Percentiles rank a stretch among this genome's conserved stretches.
Conservation (phyloP, 495 filamentous ascomycete genomes). For the Friedmanniomyces simplex region DNA sequence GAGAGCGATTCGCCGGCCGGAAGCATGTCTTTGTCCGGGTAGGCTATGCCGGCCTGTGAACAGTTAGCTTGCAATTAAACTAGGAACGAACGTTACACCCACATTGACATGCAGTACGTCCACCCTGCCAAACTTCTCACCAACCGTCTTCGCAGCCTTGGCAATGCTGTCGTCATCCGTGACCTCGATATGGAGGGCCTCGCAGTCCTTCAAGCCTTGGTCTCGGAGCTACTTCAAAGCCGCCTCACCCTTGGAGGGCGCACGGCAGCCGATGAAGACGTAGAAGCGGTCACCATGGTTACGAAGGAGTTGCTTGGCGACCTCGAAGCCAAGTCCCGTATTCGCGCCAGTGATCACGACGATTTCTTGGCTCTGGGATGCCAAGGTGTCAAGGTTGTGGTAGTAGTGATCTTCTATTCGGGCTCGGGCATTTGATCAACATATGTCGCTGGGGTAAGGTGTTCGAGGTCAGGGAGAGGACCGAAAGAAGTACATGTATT, state of each 20-base stretch:
- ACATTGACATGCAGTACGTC: conserved; percentile 16
- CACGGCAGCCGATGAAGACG: conserved; percentile 7
- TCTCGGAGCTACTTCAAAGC: conserved; percentile 3
- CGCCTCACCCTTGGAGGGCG: conserved; percentile 6
- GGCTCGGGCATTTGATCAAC: too few species aligned
- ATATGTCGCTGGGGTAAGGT: too few species aligned
- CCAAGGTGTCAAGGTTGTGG: background rate
- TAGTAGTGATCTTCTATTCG: background rate
- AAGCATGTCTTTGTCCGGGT: background rate
- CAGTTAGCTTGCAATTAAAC: background rate
- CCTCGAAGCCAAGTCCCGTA: conserved; percentile 18
- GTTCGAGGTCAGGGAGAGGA: too few species aligned
- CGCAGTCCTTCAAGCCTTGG: background rate
- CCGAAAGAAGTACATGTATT: too few species aligned
- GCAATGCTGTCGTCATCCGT: conserved; percentile 6
- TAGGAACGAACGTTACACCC: background rate
- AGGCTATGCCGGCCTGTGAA: conserved; percentile 7
- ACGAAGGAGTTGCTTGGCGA: conserved; percentile 12
- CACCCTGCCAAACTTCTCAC: conserved; percentile 2
- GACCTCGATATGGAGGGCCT: conserved; percentile 10
- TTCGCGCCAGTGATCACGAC: conserved; percentile 25
- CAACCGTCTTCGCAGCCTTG: background rate
- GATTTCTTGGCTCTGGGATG: conserved; percentile 7
- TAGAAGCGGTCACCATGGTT: conserved; percentile 8
- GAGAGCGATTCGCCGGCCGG: background rate